A percentile compares a stretch with the other conserved stretches of the same genome.
phyloP scores from a whole-genome alignment of 2,329 filamentous ascomycete species.

The Escovopsis sp. region DNA sequence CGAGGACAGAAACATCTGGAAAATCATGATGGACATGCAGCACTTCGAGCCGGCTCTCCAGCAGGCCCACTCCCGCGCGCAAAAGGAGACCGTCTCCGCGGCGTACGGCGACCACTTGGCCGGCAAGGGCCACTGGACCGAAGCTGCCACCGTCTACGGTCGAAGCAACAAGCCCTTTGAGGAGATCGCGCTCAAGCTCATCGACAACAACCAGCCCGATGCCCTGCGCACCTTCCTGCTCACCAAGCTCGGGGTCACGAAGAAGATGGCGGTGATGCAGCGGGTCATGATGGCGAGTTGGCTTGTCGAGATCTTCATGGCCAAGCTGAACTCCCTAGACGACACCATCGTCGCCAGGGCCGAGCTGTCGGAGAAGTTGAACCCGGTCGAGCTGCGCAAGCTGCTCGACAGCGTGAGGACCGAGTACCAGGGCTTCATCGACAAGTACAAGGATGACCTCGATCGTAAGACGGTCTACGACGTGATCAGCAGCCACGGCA shows the following conservation, averaged over 20 bases:
- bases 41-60: conserved; percentile 79
- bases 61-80: conserved; percentile 63
- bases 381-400: conserved; percentile 54
- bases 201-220: conserved; percentile 81
- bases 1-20: conserved; percentile 88
- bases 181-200: conserved; percentile 80
- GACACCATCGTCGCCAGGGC: conserved; percentile 86
- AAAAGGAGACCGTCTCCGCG: conserved; percentile 83
- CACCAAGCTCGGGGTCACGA: conserved; percentile 68
- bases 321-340: conserved; percentile 85
- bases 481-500: conserved; percentile 85
- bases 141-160: conserved; percentile 82
- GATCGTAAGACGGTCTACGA: conserved; percentile 90
- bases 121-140: conserved; percentile 63
- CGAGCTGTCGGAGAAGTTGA: conserved; percentile 59
- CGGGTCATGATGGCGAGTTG: conserved; percentile 89
- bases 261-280: conserved; percentile 80
- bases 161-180: conserved; percentile 96
- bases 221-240: conserved; percentile 80
- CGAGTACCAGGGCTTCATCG: conserved; percentile 82
- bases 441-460: conserved; percentile 70
- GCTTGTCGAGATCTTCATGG: conserved; percentile 94
- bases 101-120: conserved; percentile 83
- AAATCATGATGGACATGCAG: conserved; percentile 74
- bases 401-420: conserved; percentile 55